These are phyloP conservation scores for Carex pumila DNA, from an alignment of 176 grass and related monocot genomes.

Conservation along the genomic window DNA sequence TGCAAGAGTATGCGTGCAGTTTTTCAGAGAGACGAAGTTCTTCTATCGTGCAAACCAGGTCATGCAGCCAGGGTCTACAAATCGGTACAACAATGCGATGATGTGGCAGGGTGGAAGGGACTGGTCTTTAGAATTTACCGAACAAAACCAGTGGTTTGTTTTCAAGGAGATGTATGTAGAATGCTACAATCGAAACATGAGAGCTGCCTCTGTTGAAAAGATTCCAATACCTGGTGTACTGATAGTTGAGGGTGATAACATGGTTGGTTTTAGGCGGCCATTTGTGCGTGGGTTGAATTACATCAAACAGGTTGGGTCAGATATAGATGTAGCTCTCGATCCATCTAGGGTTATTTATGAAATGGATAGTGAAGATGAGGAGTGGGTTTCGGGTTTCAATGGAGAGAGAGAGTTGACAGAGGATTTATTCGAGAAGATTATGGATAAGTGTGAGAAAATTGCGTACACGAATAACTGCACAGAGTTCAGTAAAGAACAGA, in stretches of 20 bases:
- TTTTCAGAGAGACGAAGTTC: conserved; percentile 66
- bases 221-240: conserved; percentile 90
- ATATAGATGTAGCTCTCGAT: conserved; percentile 82
- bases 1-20: conserved; percentile 56
- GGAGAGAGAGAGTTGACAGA: conserved; percentile 49
- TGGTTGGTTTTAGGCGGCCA: conserved; percentile 17
- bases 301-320: conserved; percentile 48
- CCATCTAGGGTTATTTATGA: conserved; percentile 78
- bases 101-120: conserved; percentile 87
- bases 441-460: conserved; percentile 91
- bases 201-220: conserved; percentile 71
- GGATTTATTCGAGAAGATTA: conserved; percentile 69
- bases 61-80: conserved; percentile 83
- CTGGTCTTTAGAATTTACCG: conserved; percentile 87
- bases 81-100: conserved; percentile 94
- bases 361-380: conserved; percentile 92
- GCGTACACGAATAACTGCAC: conserved; percentile 50
- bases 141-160: conserved; percentile 76
- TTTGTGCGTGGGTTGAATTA: conserved; percentile 54
- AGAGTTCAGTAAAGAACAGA: conserved; percentile 62
- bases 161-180: conserved; percentile 97
- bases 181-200: conserved; percentile 71
- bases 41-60: conserved; percentile 62
- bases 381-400: conserved; percentile 43
- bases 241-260: conserved; percentile 36